Evolutionary conservation across 768 basidiomycete genomes (phyloP).

Genomic region (Psilocybe tampanensis): DNA sequence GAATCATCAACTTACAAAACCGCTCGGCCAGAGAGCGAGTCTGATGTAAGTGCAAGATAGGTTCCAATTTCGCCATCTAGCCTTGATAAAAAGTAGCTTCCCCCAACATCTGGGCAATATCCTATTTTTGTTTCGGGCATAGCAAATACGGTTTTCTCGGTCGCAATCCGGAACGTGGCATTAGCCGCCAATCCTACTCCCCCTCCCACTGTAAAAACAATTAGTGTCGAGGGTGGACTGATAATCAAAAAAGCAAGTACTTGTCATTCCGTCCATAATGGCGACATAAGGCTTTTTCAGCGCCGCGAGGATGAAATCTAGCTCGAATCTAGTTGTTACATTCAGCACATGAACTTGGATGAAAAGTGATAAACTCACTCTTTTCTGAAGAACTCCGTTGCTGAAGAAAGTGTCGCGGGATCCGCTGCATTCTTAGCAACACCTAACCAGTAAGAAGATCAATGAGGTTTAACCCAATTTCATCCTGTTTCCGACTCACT

Average conservation of each 20-base stretch:
- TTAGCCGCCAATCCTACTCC: conserved; percentile 86
- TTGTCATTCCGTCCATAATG: conserved; percentile 88
- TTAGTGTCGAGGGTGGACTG: conserved; percentile 5
- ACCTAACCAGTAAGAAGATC: conserved; percentile 36
- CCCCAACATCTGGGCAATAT: conserved; percentile 92
- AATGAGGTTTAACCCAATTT: background rate
- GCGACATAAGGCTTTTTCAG: conserved; percentile 88
- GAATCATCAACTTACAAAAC: conserved; percentile 68
- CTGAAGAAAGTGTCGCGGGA: conserved; percentile 54
- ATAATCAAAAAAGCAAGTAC: conserved; percentile 67
- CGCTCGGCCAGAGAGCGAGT: conserved; percentile 71
- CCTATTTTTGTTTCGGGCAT: conserved; percentile 98
- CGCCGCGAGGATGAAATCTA: conserved; percentile 72
- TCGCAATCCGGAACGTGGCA: conserved; percentile 91
- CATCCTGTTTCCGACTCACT: conserved; percentile 50
- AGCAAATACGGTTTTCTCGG: conserved; percentile 87
- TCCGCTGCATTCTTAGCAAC: conserved; percentile 55
- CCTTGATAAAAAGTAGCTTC: conserved; percentile 84
- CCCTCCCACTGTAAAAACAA: conserved; percentile 76
- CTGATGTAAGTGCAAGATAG: conserved; percentile 89
- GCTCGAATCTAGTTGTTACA: conserved; percentile 63
- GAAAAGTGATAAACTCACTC: conserved; percentile 58
- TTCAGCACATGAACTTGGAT: conserved; percentile 3
- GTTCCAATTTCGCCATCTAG: conserved; percentile 92
- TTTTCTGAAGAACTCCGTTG: conserved; percentile 87